Evolutionary conservation across 1,139 yeast genomes (phyloP).

Genomic region (Zygosaccharomyces pseudobailii): DNA sequence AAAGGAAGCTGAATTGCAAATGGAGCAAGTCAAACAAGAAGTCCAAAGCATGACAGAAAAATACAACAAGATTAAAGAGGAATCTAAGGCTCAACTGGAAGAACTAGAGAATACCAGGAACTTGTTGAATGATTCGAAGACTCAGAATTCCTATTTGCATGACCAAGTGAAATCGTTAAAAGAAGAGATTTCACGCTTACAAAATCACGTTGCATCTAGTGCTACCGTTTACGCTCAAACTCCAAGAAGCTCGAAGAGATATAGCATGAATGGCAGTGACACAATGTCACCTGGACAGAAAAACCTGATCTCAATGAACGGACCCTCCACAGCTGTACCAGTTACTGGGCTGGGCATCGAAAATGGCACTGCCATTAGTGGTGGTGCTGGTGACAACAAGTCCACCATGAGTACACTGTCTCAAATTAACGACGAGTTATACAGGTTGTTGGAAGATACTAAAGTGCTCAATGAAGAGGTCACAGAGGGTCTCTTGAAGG

Average conservation of each 20-base stretch:
- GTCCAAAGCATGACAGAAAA: constrained; percentile 61
- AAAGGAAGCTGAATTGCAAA: constrained; percentile 51
- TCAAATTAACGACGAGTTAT: constrained; percentile 64
- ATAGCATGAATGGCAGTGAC: constrained; percentile 19
- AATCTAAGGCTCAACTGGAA: constrained; percentile 56
- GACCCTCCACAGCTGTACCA: constrained; percentile 9
- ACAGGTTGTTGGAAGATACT: constrained; percentile 71
- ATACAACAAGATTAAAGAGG: constrained; percentile 59
- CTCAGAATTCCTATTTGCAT: constrained; percentile 65
- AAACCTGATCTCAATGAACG: constrained; percentile 11
- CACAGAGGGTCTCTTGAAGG: constrained; percentile 80
- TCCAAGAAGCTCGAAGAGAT: constrained; percentile 19
- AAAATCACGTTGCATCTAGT: constrained; percentile 35
- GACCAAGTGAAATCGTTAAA: constrained; percentile 66
- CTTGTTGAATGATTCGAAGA: constrained; percentile 57
- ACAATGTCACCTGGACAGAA: constrained; percentile 9
- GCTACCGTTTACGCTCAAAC: constrained; percentile 30
- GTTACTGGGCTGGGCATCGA: constrained; percentile 13
- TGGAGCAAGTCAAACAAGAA: constrained; percentile 56
- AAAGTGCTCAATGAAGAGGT: constrained; percentile 77
- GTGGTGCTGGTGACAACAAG: constrained; percentile 42
- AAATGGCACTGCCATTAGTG: constrained; percentile 10
- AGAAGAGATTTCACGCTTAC: constrained; percentile 53
- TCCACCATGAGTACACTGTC: constrained; percentile 47
- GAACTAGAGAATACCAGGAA: constrained; percentile 61